phyloP scores from a whole-genome alignment of 306 rosid genomes.

The Prunus mume region DNA sequence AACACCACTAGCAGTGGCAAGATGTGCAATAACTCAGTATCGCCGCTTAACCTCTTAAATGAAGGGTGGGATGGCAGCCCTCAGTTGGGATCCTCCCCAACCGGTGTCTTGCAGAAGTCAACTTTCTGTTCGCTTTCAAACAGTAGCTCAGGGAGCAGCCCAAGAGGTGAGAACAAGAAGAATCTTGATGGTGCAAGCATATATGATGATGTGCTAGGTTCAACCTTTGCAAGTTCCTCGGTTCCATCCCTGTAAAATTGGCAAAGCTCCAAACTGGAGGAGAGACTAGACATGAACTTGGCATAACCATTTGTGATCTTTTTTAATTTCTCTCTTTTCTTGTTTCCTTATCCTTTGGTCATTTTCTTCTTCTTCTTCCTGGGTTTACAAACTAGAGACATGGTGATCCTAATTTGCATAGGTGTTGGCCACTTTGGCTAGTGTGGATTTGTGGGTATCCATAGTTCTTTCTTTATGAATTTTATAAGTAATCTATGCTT shows the following conservation, averaged over 20 bases:
- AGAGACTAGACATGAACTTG: background rate
- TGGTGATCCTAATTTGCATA: slow-evolving; percentile 20
- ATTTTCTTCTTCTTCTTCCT: background rate
- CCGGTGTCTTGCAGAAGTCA: slow-evolving; percentile 47
- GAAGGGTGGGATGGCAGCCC: slow-evolving; percentile 48
- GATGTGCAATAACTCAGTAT: slow-evolving; percentile 24
- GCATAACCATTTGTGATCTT: background rate
- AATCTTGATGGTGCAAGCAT: slow-evolving; percentile 17
- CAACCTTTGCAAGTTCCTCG: slow-evolving; percentile 33
- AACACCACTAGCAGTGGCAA: slow-evolving; percentile 20
- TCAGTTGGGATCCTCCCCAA: slow-evolving; percentile 45
- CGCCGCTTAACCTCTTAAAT: slow-evolving; percentile 31
- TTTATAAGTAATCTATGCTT: slow-evolving; percentile 5
- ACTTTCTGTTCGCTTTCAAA: slow-evolving; percentile 47
- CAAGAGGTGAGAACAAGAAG: slow-evolving; percentile 23
- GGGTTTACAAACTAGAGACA: slow-evolving; percentile 14
- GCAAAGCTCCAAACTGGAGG: background rate
- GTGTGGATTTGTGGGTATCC: slow-evolving; percentile 9
- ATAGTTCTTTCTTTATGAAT: background rate
- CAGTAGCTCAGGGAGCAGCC: slow-evolving; percentile 52
- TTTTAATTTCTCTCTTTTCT: background rate
- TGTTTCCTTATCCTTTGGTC: background rate
- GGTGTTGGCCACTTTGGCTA: slow-evolving; percentile 23
- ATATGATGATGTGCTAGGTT: slow-evolving; percentile 35
- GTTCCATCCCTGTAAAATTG: slow-evolving; percentile 33